These are phyloP conservation scores for Mytilinidion resinicola DNA, from an alignment of 495 filamentous ascomycete species.

Conservation along the genomic window DNA sequence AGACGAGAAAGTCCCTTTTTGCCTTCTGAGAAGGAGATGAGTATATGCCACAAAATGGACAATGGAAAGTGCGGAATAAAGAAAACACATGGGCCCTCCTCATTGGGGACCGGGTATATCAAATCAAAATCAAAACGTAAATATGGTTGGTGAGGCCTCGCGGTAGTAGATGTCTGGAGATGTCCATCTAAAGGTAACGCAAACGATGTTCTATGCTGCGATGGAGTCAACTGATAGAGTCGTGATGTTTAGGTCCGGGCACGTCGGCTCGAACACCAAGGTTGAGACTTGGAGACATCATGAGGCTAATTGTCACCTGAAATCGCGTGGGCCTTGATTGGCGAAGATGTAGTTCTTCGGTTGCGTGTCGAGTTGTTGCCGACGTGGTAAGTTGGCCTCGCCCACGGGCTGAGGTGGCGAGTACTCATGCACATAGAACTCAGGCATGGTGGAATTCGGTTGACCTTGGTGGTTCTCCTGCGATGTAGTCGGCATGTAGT, in stretches of 20 bases:
- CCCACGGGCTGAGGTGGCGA: constrained; percentile 10
- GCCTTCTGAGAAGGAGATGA: not conserved
- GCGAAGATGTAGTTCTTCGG: constrained; percentile 27
- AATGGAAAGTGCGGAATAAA: not conserved
- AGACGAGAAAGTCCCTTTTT: not conserved
- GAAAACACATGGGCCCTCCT: not conserved
- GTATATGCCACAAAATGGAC: not conserved
- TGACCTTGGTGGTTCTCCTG: not conserved
- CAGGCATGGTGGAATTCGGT: constrained; percentile 13
- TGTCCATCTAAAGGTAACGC: too few species aligned
- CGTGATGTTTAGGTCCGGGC: not conserved
- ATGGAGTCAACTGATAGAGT: not conserved
- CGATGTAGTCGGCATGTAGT: constrained; percentile 20
- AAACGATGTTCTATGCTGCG: not conserved
- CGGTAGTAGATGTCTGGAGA: too few species aligned
- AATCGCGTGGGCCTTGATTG: constrained; percentile 25
- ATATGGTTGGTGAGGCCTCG: not conserved
- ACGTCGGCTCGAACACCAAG: not conserved
- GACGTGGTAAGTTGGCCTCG: constrained; percentile 1
- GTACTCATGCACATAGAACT: constrained; percentile 27
- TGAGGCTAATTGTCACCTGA: constrained; percentile 4
- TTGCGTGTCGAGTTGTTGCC: constrained; percentile 11
- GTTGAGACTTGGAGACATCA: not conserved
- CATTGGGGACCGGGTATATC: constrained; percentile 6
- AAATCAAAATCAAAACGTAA: not conserved